Evolutionary conservation across 228 moss, liverwort and hornwort genomes (phyloP).

Genomic region (Sphagnum magellanicum): DNA sequence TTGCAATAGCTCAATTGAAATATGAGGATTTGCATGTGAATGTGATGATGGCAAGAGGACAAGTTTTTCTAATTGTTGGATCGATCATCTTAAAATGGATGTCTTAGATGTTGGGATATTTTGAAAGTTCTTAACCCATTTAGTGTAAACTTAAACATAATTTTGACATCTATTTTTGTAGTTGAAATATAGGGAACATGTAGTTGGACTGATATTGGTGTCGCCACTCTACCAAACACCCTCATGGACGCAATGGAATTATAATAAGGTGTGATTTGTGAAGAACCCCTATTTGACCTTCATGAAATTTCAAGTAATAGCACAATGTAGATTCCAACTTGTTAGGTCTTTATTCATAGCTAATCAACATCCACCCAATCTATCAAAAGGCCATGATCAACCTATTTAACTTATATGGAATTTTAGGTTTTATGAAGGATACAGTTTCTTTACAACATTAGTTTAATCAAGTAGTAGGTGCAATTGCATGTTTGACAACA

Average conservation of each 20-base stretch:
- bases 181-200: constrained; percentile 40
- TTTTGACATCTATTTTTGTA: constrained; percentile 2
- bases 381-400: constrained; percentile 30
- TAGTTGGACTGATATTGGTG: constrained; percentile 37
- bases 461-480: constrained; percentile 16
- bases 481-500: too few relatives aligned
- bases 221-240: constrained; percentile 46
- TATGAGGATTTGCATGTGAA: too few relatives aligned
- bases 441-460: constrained; percentile 27
- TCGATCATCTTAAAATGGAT: too few relatives aligned
- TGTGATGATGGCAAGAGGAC: too few relatives aligned
- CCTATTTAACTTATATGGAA: constrained; percentile 42
- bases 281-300: too few relatives aligned
- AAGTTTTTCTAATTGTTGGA: too few relatives aligned
- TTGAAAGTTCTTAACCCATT: too few relatives aligned
- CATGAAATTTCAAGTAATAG: too few relatives aligned
- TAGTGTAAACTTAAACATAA: too few relatives aligned
- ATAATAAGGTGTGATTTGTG: constrained; percentile 27
- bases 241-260: constrained; percentile 48
- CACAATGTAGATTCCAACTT: too few relatives aligned
- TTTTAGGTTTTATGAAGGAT: constrained; percentile 44
- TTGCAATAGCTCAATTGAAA: too few relatives aligned
- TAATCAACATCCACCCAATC: not conserved
- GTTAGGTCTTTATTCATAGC: not conserved
- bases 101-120: too few relatives aligned